Conservation (phyloP, 2,329 filamentous ascomycete species). For the Neurospora crassa region DNA sequence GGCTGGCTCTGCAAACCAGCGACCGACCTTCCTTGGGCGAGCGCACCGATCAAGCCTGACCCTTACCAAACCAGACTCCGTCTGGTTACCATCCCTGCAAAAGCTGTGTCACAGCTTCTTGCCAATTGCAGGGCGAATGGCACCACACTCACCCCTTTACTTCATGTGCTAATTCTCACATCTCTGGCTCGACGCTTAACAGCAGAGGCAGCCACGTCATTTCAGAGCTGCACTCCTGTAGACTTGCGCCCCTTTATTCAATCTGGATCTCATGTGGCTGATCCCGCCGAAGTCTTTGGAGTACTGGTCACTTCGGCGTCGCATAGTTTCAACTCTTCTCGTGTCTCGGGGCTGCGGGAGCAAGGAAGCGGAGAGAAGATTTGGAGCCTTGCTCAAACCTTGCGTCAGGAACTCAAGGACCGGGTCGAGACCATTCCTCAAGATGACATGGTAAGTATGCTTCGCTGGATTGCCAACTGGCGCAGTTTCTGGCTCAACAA, state of each 20-base stretch:
- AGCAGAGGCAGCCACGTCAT: slow-evolving; percentile 21
- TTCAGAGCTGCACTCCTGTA: slow-evolving; percentile 33
- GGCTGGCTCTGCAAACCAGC: slow-evolving; percentile 25
- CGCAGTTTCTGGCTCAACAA: slow-evolving; percentile 29
- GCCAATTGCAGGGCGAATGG: slow-evolving; percentile 29
- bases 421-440: slow-evolving; percentile 26
- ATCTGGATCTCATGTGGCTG: slow-evolving; percentile 15
- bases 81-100: slow-evolving; percentile 26
- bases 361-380: slow-evolving; percentile 19
- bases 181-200: slow-evolving; percentile 31
- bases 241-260: slow-evolving; percentile 31
- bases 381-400: slow-evolving; percentile 31
- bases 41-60: slow-evolving; percentile 25
- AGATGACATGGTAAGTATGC: slow-evolving; percentile 34
- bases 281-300: slow-evolving; percentile 25
- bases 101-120: slow-evolving; percentile 24
- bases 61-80: slow-evolving; percentile 28
- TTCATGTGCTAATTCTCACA: slow-evolving; percentile 35
- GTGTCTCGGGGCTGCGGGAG: slow-evolving; percentile 19
- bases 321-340: slow-evolving; percentile 21
- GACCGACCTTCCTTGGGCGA: slow-evolving; percentile 28
- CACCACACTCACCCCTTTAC: slow-evolving; percentile 37
- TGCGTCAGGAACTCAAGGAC: slow-evolving; percentile 27
- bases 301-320: slow-evolving; percentile 29
- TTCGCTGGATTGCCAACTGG: slow-evolving; percentile 35